Evolutionary conservation across 139 green algal genomes (phyloP).

Genomic region (Closterium sp.): DNA sequence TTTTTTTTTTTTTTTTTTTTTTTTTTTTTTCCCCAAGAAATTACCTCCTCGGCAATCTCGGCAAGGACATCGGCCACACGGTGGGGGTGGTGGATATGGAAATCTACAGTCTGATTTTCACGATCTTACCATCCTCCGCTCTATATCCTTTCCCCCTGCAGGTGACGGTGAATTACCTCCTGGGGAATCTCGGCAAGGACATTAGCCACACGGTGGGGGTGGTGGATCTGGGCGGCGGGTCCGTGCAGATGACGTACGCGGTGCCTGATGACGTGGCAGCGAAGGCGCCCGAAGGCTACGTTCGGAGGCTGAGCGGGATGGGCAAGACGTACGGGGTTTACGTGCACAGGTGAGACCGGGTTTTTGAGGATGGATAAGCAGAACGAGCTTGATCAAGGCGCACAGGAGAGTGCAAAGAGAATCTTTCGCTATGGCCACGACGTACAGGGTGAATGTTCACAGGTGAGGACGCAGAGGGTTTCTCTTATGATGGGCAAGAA

Average conservation of each 20-base stretch:
- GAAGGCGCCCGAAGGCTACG: conserved; percentile 65
- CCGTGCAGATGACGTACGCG: conserved; percentile 85
- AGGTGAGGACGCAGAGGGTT: no score
- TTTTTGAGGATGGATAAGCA: no score
- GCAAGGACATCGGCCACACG: no score
- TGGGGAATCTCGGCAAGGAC: conserved; percentile 72
- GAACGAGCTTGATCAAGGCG: no score
- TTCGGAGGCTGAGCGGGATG: conserved; percentile 65
- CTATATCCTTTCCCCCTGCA: background rate
- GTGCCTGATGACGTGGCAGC: conserved; percentile 61
- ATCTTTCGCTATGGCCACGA: conserved; percentile 60
- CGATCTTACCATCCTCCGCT: no score
- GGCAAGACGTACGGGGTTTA: conserved; percentile 85
- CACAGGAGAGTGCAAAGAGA: no score
- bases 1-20: no score
- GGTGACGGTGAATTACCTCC: conserved; percentile 49
- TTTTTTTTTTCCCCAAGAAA: no score
- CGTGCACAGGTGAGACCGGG: conserved; percentile 70
- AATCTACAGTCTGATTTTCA: no score
- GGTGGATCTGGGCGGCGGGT: conserved; percentile 87
- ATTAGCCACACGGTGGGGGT: conserved; percentile 76
- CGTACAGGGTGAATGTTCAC: conserved; percentile 92
- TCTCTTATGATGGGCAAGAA: no score
- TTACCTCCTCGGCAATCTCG: no score
- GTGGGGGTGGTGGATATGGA: no score